These are phyloP conservation scores for Fraxinus sp. DNA, from an alignment of 305 asterid genomes.

Conservation along the genomic window DNA sequence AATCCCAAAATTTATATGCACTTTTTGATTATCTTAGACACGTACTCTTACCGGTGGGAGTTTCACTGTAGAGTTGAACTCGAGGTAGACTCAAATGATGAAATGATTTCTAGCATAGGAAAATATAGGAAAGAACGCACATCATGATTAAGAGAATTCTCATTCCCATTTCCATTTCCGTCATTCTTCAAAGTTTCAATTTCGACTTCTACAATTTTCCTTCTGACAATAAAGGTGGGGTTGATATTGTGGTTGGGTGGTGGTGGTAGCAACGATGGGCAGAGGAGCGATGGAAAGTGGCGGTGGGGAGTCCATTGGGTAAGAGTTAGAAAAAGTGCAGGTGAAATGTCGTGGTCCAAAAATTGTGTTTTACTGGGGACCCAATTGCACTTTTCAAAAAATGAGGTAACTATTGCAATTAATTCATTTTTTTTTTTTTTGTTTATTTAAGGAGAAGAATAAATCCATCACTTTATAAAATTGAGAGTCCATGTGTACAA, in stretches of 20 bases:
- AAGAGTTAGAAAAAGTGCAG: conserved; percentile 15
- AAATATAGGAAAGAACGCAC: conserved; percentile 77
- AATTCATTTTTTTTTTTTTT: too few species aligned
- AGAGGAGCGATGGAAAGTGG: conserved; percentile 29
- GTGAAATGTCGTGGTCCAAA: conserved; percentile 20
- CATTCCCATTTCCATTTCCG: conserved; percentile 29
- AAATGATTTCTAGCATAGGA: conserved; percentile 64
- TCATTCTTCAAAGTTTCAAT: conserved; percentile 39
- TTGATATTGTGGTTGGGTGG: conserved; percentile 15
- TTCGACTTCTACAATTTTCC: conserved; percentile 45
- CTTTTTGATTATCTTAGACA: conserved; percentile 53
- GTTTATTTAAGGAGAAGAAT: too few species aligned
- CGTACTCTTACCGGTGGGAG: conserved; percentile 73
- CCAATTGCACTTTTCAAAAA: too few species aligned
- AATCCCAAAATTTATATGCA: conserved; percentile 50
- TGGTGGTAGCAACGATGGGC: not conserved
- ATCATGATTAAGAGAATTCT: conserved; percentile 38
- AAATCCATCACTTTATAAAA: too few species aligned
- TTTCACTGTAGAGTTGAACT: conserved; percentile 67
- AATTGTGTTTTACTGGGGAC: too few species aligned
- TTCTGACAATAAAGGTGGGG: conserved; percentile 34
- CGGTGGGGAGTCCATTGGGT: conserved; percentile 57
- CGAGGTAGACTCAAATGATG: conserved; percentile 80
- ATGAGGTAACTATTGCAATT: too few species aligned
- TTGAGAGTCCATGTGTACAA: too few species aligned